phyloP scores from a whole-genome alignment of 495 filamentous ascomycete genomes.

The Daldinia vernicosa region DNA sequence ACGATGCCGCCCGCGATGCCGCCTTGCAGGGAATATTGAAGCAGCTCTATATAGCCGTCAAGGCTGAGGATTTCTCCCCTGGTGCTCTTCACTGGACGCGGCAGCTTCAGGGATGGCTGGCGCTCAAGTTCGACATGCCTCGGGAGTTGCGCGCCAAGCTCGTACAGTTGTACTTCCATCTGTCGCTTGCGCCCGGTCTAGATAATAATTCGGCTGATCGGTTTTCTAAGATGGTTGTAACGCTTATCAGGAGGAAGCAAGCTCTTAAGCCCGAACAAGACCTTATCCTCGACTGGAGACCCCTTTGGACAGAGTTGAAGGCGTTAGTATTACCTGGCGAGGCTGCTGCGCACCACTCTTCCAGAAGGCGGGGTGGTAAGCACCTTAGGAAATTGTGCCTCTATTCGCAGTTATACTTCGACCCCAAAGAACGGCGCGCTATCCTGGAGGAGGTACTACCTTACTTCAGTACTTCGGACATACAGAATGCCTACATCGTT shows the following conservation, averaged over 20 bases:
- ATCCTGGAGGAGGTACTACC: slow-evolving; percentile 96
- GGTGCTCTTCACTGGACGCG: slow-evolving; percentile 97
- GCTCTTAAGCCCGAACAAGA: slow-evolving; percentile 91
- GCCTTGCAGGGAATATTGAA: slow-evolving; percentile 86
- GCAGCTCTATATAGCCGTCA: slow-evolving; percentile 88
- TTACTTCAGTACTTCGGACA: slow-evolving; percentile 93
- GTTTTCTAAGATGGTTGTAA: slow-evolving; percentile 96
- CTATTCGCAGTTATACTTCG: slow-evolving; percentile 90
- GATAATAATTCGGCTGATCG: slow-evolving; percentile 83
- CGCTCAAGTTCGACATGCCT: slow-evolving; percentile 95
- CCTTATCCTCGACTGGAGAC: slow-evolving; percentile 89
- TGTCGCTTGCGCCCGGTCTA: slow-evolving; percentile 88
- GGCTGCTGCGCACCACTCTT: slow-evolving; percentile 61
- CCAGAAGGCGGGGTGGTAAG: slow-evolving; percentile 56
- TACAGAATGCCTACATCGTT: slow-evolving; percentile 88
- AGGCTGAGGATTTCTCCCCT: slow-evolving; percentile 91
- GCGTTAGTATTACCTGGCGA: slow-evolving; percentile 86
- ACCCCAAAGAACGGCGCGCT: slow-evolving; percentile 81
- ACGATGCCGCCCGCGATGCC: slow-evolving; percentile 72
- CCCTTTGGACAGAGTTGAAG: slow-evolving; percentile 91
- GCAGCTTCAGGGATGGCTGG: slow-evolving; percentile 93
- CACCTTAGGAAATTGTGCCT: slow-evolving; percentile 83
- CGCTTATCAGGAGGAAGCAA: slow-evolving; percentile 92
- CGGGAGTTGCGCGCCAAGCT: slow-evolving; percentile 82
- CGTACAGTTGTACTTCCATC: slow-evolving; percentile 91